phyloP scores from a whole-genome alignment of 202 grass and related monocot genomes.

The Bolboschoenoplectus hybrid region DNA sequence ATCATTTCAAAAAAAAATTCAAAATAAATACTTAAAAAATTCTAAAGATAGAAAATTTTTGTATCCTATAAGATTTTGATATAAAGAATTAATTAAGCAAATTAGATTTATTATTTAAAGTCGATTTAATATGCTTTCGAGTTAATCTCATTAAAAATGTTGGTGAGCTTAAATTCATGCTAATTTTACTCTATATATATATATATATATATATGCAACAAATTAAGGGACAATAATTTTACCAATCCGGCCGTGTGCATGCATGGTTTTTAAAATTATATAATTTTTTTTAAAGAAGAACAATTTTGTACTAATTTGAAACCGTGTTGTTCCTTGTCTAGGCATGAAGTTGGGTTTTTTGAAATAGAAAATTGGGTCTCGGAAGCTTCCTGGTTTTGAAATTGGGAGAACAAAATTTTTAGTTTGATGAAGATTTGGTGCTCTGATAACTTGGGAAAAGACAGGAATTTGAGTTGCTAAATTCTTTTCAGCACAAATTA shows the following conservation, averaged over 20 bases:
- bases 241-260: conserved; percentile 21
- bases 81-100: no score
- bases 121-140: no score
- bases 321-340: conserved; percentile 29
- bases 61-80: no score
- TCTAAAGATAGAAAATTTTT: no score
- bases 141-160: no score
- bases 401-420: conserved; percentile 11
- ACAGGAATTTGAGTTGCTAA: neutral
- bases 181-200: no score
- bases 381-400: conserved; percentile 27
- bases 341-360: neutral
- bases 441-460: conserved; percentile 7
- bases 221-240: neutral
- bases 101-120: no score
- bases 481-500: neutral
- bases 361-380: conserved; percentile 12
- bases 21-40: no score
- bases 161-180: no score
- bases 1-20: no score
- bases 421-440: conserved; percentile 15
- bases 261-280: conserved; percentile 21
- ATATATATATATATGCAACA: neutral
- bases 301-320: neutral
- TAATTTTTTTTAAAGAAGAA: neutral